These are phyloP conservation scores for Neurospora pannonica DNA, from an alignment of 495 filamentous ascomycete genomes.

Conservation along the genomic window DNA sequence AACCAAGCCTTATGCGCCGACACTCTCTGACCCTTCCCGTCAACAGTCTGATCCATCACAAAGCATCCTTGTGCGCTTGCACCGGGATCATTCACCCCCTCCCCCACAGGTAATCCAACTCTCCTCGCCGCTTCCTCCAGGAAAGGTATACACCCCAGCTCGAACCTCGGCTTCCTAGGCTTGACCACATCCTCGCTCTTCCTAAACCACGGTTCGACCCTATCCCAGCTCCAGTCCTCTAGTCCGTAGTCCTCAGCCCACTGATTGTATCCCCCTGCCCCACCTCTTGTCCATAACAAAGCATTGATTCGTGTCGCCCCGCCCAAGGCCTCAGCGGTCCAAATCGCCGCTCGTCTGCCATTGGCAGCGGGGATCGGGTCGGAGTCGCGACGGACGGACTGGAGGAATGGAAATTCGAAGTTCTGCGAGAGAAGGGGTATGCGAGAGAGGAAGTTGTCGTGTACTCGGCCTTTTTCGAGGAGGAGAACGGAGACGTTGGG, in stretches of 20 bases:
- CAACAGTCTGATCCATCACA: constrained; percentile 14
- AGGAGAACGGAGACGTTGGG: constrained; percentile 35
- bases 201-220: constrained; percentile 20
- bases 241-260: constrained; percentile 17
- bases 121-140: constrained; percentile 5
- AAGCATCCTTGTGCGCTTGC: constrained; percentile 14
- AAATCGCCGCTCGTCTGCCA: constrained; percentile 8
- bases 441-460: constrained; percentile 21
- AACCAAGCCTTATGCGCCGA: constrained; percentile 16
- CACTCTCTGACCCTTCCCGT: constrained; percentile 7
- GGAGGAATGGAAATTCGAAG: constrained; percentile 8
- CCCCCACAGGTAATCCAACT: constrained; percentile 8
- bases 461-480: constrained; percentile 36
- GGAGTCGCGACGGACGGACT: constrained; percentile 11
- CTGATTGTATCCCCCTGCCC: constrained; percentile 13
- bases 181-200: constrained; percentile 13
- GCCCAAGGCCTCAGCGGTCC: constrained; percentile 17
- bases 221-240: constrained; percentile 18
- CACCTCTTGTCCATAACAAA: constrained; percentile 17
- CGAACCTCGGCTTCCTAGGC: not conserved
- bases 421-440: constrained; percentile 18
- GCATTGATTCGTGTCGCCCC: constrained; percentile 20
- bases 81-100: constrained; percentile 9
- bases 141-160: constrained; percentile 4
- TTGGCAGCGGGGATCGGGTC: constrained; percentile 11